Base-by-base conservation (phyloP, 805 yeast species). In the Jamesozyma jinghongensis region DNA sequence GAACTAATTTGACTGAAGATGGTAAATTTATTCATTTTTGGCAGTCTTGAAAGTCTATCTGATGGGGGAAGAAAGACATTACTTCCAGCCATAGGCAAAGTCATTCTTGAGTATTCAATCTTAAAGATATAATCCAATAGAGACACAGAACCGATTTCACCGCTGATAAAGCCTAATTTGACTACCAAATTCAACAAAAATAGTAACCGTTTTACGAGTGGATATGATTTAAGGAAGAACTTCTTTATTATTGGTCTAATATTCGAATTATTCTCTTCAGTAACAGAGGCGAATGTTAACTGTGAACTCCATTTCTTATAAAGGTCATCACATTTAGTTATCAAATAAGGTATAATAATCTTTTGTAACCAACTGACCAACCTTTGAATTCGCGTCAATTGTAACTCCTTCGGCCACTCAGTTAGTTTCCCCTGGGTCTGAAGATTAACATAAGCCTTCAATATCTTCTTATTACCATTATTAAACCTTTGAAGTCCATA, bases 401-500 rank as follows among this genome's bases (percentile, higher is more conserved):
- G 51, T 54, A 72, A 13, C 61, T 61, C 42, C 7, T 14, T 38
- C 4, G 55, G 52, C 53, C 57, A 54, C 18, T 32, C 32, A n/a
- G 34, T 35, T 22, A 36, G 34, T 35, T 37, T 34, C 8, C 42
- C 41, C 12, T 37, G 14, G 16, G 17, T 22, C n/a, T 30, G 30
- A 3, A 41, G 37, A 14, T 38, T 30, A 22, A 36, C 19, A n/a
- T 41, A 42, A 10, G 52, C 37, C 10, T 42, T 16, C 7, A 37
- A 28, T 19, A 51, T 32, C 11, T 49, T 47, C 12, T 46, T 54
- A 32, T 56, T 54, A 10, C 46, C 47, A 36, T 51, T 44, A 39
- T 62, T 59, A 19, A 68, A 55, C 28, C 94, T 68, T 54, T 86
- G 86, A 47, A 90, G 63, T 2, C 97, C 97, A 56, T 90, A 90